Base-by-base conservation (phyloP, 2,329 filamentous ascomycete species). In the Nigrograna mackinnonii region DNA sequence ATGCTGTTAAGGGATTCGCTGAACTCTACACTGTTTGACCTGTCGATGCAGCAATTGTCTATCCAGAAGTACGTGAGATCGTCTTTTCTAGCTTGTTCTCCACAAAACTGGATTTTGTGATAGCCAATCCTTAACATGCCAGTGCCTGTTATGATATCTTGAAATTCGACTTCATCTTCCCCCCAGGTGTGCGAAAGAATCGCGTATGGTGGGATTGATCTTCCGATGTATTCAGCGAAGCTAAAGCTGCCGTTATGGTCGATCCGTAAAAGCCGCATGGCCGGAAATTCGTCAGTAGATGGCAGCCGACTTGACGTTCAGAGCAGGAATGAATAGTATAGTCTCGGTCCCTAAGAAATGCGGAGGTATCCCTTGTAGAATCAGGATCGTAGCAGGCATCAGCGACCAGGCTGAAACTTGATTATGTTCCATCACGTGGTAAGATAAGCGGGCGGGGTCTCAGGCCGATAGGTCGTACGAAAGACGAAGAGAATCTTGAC, bases 151-250 rank as follows among this genome's bases (percentile, higher is more conserved):
- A 34, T 3, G 4, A 45, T 21, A 3, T 46, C 44, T 17, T 39
- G 4, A 20, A 28, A 43, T 5, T 39, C 32, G 14, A 47, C 28
- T 41, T 47, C 44, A 3, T 30, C 13, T 5, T 13, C 13, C 21
- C 39, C 43, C 44, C 44, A 47, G 2, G 44, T 47, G 37, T 47
- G 44, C 3, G 41, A 44, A 20, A 47, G 41, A 24, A 47, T 47
- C 12, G 41, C 41, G 19, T 46, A 46, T 3, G 33, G 26, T 3
- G 43, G 43, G 13, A 18, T 40, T 24, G 4, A 33, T 19, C 22
- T 14, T 18, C 14, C n/a, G 21, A 17, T 20, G 22, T 35, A 34
- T 17, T 17, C 16, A 11, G 3, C 16, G 12, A 34, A 16, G 3
- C 3, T 34, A 16, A 34, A 34, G 31, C 17, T 4, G 4, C 31